Base-by-base conservation (phyloP, 495 filamentous ascomycete genomes). In the Trypethelium eluteriae region DNA sequence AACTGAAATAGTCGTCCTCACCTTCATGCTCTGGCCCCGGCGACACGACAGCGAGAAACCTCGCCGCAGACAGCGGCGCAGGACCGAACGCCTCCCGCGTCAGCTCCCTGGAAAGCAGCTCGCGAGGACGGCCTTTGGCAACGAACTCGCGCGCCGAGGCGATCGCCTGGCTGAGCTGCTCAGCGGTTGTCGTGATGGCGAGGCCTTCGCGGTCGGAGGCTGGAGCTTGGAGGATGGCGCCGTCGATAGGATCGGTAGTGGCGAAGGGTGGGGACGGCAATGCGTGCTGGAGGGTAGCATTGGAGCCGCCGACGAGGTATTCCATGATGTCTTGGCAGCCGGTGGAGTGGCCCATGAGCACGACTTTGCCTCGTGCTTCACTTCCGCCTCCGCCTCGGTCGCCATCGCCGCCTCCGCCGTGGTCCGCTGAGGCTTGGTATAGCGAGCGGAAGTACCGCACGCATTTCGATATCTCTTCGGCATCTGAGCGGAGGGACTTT, bases 1-100 rank as follows among this genome's bases (percentile, higher is more conserved):
- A 89, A 66, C 88, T 90, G 78, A 97, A 98, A 69, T 89, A 88
- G 75, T 98, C 94, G 76, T 98, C 93, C 61, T 88, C 87, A 12
- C 90, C 88, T 4, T 79, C 81, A 38, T 75, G 67, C 75, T 85
- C 71, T 0, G 81, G 80, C 49, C 83, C 73, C 1, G 81, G 80
- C 47, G 81, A 86, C 6, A 81, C 82, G 34, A 97, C 79, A 65
- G 85, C 84, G 38, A 85, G 73, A 82, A 89, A 93, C 66, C 93
- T 74, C 56, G 81, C 76, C 1, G 90, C 90, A 16, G 86, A 85
- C 10, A 93, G 76, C 2, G 88, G 86, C 2, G 80, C 79, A 7
- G 77, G 73, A 38, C 81, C 82, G 41, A 86, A 82, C 1, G 78
- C 53, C 11, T 64, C 70, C 2, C 79, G 78, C 32, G 85, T 78